Conservation (phyloP, 2,329 filamentous ascomycete genomes). For the Pseudodiploospora longispora region DNA sequence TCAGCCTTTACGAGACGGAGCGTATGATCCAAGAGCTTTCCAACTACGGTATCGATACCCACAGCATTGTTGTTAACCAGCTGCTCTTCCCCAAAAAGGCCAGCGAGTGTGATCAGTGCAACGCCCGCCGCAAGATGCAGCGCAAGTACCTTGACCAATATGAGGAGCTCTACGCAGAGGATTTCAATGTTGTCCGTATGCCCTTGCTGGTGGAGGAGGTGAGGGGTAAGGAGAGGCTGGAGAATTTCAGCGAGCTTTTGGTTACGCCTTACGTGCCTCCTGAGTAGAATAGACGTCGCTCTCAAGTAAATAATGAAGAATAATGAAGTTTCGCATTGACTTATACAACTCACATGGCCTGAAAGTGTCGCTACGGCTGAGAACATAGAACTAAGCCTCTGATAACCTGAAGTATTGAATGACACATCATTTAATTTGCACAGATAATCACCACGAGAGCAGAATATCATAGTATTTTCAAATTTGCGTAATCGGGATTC, state of each 20-base stretch:
- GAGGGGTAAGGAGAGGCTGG: conserved; percentile 85
- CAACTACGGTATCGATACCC: conserved; percentile 89
- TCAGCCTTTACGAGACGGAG: conserved; percentile 96
- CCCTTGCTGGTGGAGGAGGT: conserved; percentile 93
- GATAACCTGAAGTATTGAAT: no score
- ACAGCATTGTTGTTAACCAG: conserved; percentile 97
- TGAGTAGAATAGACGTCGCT: conserved; percentile 20
- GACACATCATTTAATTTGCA: no score
- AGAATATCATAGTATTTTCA: no score
- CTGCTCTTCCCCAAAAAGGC: conserved; percentile 82
- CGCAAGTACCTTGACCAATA: conserved; percentile 99
- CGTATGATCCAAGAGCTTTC: conserved; percentile 98
- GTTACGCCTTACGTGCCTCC: conserved; percentile 68
- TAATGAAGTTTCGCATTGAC: no score
- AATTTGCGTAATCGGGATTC: no score
- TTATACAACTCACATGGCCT: no score
- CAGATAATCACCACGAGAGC: no score
- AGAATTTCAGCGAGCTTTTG: conserved; percentile 83
- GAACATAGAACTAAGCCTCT: no score
- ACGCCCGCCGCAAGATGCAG: conserved; percentile 93
- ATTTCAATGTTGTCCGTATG: conserved; percentile 98
- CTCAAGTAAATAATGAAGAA: no score
- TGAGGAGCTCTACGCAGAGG: conserved; percentile 92
- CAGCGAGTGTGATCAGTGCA: conserved; percentile 90
- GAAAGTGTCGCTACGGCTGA: no score